Evolutionary conservation across 257 asterid genomes (phyloP).

Genomic region (Ehretia macrophylla): DNA sequence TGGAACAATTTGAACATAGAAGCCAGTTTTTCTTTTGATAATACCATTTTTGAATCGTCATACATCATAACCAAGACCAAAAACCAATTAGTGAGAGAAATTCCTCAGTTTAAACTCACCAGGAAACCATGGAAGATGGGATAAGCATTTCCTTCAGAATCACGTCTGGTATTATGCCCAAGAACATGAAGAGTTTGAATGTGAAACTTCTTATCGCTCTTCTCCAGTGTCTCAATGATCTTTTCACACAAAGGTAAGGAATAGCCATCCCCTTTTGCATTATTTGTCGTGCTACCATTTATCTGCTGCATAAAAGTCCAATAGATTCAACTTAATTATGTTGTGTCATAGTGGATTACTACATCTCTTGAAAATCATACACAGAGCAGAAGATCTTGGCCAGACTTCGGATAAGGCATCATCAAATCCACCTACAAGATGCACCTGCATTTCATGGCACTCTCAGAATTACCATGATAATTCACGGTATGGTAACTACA

Average conservation of each 20-base stretch:
- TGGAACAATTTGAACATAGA: no score
- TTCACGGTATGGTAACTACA: neutral
- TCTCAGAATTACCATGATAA: neutral
- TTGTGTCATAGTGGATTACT: conserved; percentile 15
- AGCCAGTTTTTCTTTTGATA: no score
- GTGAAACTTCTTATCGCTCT: conserved; percentile 57
- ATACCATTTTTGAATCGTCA: no score
- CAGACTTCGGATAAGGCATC: conserved; percentile 66
- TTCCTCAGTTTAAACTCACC: conserved; percentile 43
- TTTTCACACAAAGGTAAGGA: conserved; percentile 78
- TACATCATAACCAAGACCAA: no score
- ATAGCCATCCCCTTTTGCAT: conserved; percentile 39
- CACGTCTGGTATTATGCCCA: conserved; percentile 63
- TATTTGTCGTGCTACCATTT: conserved; percentile 19
- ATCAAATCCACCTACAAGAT: conserved; percentile 78
- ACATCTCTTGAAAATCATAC: conserved; percentile 19
- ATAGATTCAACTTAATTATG: conserved; percentile 14
- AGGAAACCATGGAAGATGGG: conserved; percentile 86
- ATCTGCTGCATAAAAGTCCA: conserved; percentile 48
- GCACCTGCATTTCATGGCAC: conserved; percentile 61
- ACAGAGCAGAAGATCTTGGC: conserved; percentile 21
- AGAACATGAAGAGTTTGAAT: conserved; percentile 82
- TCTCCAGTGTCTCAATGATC: conserved; percentile 57
- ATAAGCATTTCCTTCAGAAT: conserved; percentile 57
- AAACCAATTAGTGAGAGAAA: neutral